phyloP scores from a whole-genome alignment of 2,329 filamentous ascomycete genomes.

The Teratosphaeriaceae sp. region DNA sequence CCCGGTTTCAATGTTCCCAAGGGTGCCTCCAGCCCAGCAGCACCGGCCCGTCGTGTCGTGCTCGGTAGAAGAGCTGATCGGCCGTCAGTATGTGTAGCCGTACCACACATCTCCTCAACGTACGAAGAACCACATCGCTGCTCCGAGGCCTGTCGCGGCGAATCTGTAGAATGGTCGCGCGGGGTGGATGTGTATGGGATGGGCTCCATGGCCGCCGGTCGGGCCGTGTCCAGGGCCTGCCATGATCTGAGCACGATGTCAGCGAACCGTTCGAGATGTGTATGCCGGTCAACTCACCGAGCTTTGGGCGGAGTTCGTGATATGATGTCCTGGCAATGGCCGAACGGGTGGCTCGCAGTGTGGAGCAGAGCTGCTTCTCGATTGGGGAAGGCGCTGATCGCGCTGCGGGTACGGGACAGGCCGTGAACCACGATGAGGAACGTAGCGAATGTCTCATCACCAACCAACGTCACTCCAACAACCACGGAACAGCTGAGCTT shows the following conservation, averaged over 20 bases:
- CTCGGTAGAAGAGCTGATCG: constrained; percentile 81
- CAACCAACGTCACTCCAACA: not conserved
- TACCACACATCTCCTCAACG: not conserved
- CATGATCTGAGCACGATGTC: constrained; percentile 9
- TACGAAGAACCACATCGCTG: constrained; percentile 99
- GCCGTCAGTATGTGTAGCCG: constrained; percentile 11
- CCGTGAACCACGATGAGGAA: no score
- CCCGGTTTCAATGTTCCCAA: constrained; percentile 81
- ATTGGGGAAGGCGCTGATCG: no score
- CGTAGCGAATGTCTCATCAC: no score
- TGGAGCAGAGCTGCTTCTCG: no score
- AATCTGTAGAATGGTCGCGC: constrained; percentile 71
- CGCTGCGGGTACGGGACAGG: no score
- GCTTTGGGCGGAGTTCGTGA: no score
- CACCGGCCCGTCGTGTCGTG: constrained; percentile 90
- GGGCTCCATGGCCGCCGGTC: constrained; percentile 34
- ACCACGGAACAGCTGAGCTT: not conserved
- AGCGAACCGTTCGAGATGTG: no score
- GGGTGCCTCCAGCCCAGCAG: constrained; percentile 92
- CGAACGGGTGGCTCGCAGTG: no score
- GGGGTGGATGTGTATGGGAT: constrained; percentile 54
- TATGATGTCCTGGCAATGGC: no score
- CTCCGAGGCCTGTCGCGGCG: constrained; percentile 77
- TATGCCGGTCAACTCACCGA: no score
- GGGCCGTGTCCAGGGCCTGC: constrained; percentile 18